phyloP scores from a whole-genome alignment of 345 rosid genomes.

The Camelina sativa region DNA sequence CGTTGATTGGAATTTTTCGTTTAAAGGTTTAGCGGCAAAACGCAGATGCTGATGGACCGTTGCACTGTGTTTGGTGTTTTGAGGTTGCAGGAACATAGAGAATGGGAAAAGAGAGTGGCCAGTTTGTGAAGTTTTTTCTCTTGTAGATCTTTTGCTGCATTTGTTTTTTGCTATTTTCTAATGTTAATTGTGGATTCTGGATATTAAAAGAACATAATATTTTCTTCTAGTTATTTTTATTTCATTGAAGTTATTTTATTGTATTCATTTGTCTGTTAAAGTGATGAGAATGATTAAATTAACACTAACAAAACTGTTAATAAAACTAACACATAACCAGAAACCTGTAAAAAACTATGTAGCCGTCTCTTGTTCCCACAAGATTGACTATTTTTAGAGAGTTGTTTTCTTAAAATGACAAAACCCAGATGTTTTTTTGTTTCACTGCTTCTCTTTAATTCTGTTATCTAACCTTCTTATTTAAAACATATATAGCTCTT shows the following conservation, averaged over 20 bases:
- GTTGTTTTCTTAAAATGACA: conserved; percentile 8
- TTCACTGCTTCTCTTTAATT: conserved; percentile 27
- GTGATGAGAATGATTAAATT: conserved; percentile 29
- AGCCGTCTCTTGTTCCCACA: conserved; percentile 29
- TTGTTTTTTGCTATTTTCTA: conserved; percentile 24
- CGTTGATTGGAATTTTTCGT: not conserved
- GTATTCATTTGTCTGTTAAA: conserved; percentile 22
- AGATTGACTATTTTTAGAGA: conserved; percentile 31
- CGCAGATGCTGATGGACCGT: not conserved
- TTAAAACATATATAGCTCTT: conserved; percentile 22
- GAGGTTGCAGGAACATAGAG: conserved; percentile 35
- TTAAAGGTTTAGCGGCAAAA: conserved; percentile 10
- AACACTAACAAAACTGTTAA: conserved; percentile 35
- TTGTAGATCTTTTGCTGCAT: conserved; percentile 27
- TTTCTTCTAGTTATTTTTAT: conserved; percentile 5
- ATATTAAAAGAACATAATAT: not conserved
- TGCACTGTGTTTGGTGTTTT: conserved; percentile 17
- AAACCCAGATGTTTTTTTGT: conserved; percentile 30
- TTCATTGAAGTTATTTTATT: not conserved
- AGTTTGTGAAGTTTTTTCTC: conserved; percentile 34
- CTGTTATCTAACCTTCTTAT: conserved; percentile 1
- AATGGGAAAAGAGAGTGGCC: conserved; percentile 8
- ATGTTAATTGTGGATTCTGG: not conserved
- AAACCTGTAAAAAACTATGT: conserved; percentile 23
- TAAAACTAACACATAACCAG: conserved; percentile 28